These are phyloP conservation scores for Penicillium verrucosum DNA, from an alignment of 2,329 filamentous ascomycete genomes.

Conservation along the genomic window DNA sequence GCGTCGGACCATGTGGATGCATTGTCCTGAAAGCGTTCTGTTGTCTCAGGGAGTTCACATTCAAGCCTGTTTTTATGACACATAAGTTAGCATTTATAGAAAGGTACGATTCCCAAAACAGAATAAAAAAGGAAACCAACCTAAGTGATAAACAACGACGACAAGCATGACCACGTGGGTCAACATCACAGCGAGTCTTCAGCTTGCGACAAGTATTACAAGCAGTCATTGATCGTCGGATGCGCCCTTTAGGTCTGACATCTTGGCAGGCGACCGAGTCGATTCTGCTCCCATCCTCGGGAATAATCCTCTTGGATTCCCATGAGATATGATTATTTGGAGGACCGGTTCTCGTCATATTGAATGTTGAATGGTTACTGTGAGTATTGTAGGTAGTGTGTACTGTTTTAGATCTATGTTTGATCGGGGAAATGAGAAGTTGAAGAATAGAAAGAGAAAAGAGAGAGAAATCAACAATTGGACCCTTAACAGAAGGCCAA, in stretches of 20 bases:
- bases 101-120: background rate
- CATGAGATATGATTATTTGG: constrained; percentile 25
- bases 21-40: constrained; percentile 34
- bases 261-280: constrained; percentile 25
- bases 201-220: constrained; percentile 40
- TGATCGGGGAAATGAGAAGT: constrained; percentile 2
- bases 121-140: constrained; percentile 19
- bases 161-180: constrained; percentile 36
- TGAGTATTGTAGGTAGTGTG: background rate
- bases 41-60: constrained; percentile 35
- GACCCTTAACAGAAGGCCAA: constrained; percentile 18
- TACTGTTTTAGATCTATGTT: constrained; percentile 8
- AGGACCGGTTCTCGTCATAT: constrained; percentile 29
- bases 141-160: constrained; percentile 38
- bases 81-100: constrained; percentile 9
- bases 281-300: constrained; percentile 24
- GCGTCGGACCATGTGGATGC: constrained; percentile 31
- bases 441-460: background rate
- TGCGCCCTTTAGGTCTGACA: constrained; percentile 31
- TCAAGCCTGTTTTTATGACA: constrained; percentile 27
- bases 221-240: constrained; percentile 38
- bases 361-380: background rate
- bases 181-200: constrained; percentile 37
- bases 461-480: constrained; percentile 12
- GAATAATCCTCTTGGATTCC: constrained; percentile 27